Percentiles rank a stretch among this genome's conserved stretches.
Conservation (phyloP, 768 basidiomycete genomes). For the Boletus tomentosulus region DNA sequence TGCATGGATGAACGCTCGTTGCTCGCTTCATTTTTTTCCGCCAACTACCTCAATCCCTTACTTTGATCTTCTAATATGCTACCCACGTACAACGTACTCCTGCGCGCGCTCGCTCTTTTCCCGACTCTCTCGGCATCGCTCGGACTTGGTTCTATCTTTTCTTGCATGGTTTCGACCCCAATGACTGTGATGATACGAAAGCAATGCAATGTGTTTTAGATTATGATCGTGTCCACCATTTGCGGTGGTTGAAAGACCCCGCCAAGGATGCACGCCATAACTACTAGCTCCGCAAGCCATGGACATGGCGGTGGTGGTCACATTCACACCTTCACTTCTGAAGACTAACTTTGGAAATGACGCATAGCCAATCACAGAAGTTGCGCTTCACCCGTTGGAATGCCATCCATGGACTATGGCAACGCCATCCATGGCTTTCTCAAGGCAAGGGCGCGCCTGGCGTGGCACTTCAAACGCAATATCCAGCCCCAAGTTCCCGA, state of each 20-base stretch:
- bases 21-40: neutral
- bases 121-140: neutral
- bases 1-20: slow-evolving; percentile 13
- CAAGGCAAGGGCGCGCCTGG: neutral
- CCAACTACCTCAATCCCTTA: neutral
- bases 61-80: neutral
- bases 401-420: no score
- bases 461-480: neutral
- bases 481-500: neutral
- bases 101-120: neutral
- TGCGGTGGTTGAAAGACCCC: neutral
- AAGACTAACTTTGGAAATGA: neutral
- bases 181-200: slow-evolving; percentile 2
- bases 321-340: neutral
- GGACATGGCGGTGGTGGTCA: neutral
- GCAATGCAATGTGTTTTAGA: slow-evolving; percentile 6
- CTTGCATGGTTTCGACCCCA: slow-evolving; percentile 1
- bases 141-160: neutral
- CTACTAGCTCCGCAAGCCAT: neutral
- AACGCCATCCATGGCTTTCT: neutral
- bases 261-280: neutral
- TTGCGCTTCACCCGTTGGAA: no score
- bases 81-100: neutral
- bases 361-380: no score
- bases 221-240: neutral